Conservation (phyloP, 2,329 filamentous ascomycete genomes). For the Talaromyces sp. region DNA sequence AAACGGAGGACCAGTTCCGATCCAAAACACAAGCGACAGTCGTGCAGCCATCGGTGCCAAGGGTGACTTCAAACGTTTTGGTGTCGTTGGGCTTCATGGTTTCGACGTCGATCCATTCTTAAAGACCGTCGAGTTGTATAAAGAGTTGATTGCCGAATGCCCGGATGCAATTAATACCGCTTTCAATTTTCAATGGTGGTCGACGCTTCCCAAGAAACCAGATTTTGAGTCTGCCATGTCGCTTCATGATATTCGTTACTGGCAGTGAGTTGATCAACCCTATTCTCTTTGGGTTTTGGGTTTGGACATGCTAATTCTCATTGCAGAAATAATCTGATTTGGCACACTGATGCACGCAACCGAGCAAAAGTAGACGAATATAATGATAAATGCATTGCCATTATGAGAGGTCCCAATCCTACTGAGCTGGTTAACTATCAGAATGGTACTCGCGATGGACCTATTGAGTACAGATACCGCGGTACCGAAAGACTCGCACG, state of each 20-base stretch:
- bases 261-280: not conserved
- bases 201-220: not conserved
- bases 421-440: not conserved
- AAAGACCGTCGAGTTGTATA: not conserved
- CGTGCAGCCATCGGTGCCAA: not conserved
- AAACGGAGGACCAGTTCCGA: not conserved
- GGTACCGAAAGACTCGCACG: not conserved
- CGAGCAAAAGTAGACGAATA: not conserved
- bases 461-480: not conserved
- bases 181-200: conserved; percentile 4
- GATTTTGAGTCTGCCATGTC: not conserved
- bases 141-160: not conserved
- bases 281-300: not conserved
- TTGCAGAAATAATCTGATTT: not conserved
- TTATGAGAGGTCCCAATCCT: not conserved
- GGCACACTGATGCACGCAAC: not conserved
- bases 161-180: not conserved
- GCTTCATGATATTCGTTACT: not conserved
- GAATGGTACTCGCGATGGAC: not conserved
- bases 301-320: not conserved
- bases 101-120: not conserved
- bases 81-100: not conserved
- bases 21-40: not conserved
- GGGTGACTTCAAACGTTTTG: not conserved
- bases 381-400: not conserved